Evolutionary conservation across 192 early-diverging fungal genomes (phyloP).

Genomic region (Powellomyces hirtus): DNA sequence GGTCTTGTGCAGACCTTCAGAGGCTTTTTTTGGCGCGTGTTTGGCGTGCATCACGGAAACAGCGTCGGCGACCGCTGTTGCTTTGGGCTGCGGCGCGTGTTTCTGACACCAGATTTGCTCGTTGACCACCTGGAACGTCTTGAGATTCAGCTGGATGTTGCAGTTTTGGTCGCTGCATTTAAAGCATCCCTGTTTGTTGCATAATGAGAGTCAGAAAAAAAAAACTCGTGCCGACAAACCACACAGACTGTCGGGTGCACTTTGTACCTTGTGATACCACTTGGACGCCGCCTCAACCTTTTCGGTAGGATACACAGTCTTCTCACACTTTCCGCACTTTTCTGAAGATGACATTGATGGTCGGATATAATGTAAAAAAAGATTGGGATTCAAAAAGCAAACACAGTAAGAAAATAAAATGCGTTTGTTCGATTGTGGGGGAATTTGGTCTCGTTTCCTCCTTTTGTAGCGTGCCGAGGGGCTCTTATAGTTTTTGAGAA

Average conservation of each 20-base stretch:
- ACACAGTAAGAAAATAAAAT: no score
- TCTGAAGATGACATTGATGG: no score
- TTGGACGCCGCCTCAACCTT: constrained; percentile 42
- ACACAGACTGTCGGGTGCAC: no score
- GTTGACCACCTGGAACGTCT: constrained; percentile 43
- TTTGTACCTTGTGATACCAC: constrained; percentile 40
- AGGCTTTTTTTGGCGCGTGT: constrained; percentile 38
- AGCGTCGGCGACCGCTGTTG: constrained; percentile 26
- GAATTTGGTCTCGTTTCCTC: no score
- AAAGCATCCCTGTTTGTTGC: constrained; percentile 38
- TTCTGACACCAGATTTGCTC: constrained; percentile 37
- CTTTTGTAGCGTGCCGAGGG: no score
- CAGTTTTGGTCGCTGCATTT: constrained; percentile 40
- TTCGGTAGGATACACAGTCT: constrained; percentile 44
- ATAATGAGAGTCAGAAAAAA: background rate
- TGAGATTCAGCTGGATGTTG: constrained; percentile 35
- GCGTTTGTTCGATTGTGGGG: no score
- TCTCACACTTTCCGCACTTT: constrained; percentile 35
- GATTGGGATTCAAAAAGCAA: no score
- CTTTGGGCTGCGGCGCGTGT: constrained; percentile 38
- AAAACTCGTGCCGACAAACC: background rate
- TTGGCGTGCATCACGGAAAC: constrained; percentile 4
- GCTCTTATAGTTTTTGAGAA: no score
- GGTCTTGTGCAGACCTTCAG: constrained; percentile 39
- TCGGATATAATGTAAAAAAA: no score